Conservation (phyloP, 371 early-diverging fungal genomes). For the Umbelopsis sp. region DNA sequence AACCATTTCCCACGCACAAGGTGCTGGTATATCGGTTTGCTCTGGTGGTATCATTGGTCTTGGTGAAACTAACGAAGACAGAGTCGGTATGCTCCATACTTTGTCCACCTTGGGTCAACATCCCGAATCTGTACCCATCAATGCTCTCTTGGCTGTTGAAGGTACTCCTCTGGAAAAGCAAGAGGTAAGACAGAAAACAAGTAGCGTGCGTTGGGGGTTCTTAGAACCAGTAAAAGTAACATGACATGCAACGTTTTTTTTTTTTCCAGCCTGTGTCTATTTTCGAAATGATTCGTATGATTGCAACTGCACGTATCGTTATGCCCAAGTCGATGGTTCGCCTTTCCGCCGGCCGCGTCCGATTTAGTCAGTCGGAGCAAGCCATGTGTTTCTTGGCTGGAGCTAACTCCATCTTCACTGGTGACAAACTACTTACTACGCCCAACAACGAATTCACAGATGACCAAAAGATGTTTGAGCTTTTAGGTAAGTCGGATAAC, state of each 20-base stretch:
- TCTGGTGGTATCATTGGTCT: constrained; percentile 90
- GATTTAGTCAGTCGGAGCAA: constrained; percentile 77
- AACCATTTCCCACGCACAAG: constrained; percentile 77
- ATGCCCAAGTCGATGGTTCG: constrained; percentile 89
- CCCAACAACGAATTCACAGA: constrained; percentile 78
- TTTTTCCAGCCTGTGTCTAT: constrained; percentile 71
- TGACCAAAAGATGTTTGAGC: constrained; percentile 80
- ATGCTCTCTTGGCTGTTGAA: constrained; percentile 81
- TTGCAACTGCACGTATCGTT: constrained; percentile 83
- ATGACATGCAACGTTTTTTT: background rate
- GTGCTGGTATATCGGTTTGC: constrained; percentile 87
- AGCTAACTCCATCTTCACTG: constrained; percentile 89
- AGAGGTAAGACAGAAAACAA: constrained; percentile 44
- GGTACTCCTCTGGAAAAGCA: constrained; percentile 84
- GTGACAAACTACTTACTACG: constrained; percentile 86
- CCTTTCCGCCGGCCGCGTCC: constrained; percentile 84
- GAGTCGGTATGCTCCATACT: constrained; percentile 80
- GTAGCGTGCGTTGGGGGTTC: no score
- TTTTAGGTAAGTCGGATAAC: constrained; percentile 54
- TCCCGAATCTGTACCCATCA: constrained; percentile 88
- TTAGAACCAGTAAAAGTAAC: no score
- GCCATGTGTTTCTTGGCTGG: constrained; percentile 87
- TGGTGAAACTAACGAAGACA: constrained; percentile 77
- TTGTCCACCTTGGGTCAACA: constrained; percentile 76
- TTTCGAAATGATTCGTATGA: constrained; percentile 90